phyloP scores from a whole-genome alignment of 2,329 filamentous ascomycete species.

The Arachnomyces sp. region DNA sequence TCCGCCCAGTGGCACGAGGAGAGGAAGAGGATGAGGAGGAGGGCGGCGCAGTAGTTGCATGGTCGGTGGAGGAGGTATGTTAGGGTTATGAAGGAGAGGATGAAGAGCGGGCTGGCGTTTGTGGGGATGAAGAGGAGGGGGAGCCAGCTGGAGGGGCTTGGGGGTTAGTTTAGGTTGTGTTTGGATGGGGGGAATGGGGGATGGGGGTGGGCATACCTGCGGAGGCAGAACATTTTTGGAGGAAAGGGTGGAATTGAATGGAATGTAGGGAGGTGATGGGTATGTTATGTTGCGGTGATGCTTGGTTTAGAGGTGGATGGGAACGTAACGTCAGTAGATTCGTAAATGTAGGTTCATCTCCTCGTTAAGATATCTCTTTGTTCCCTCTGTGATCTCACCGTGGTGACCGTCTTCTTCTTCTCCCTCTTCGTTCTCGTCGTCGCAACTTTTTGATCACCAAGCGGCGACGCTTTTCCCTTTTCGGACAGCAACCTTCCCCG shows the following conservation, averaged over 20 bases:
- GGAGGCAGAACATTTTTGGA: constrained; percentile 55
- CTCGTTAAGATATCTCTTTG: too few relatives aligned
- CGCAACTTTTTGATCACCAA: too few relatives aligned
- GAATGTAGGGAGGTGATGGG: not conserved
- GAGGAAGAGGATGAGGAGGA: constrained; percentile 88
- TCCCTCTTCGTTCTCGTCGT: too few relatives aligned
- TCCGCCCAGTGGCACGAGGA: constrained; percentile 87
- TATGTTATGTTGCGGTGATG: constrained; percentile 2
- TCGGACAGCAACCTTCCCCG: too few relatives aligned
- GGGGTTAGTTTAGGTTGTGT: constrained; percentile 6
- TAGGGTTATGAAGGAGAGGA: constrained; percentile 80
- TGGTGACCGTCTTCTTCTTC: too few relatives aligned
- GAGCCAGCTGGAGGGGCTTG: constrained; percentile 55
- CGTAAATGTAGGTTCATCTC: not conserved
- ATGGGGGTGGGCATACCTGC: constrained; percentile 43
- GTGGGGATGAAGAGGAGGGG: constrained; percentile 82
- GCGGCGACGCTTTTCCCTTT: too few relatives aligned
- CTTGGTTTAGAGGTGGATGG: not conserved
- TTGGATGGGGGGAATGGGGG: not conserved
- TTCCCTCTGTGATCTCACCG: too few relatives aligned
- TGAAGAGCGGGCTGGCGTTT: constrained; percentile 75
- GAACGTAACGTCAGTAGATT: constrained; percentile 3
- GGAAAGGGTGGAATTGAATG: constrained; percentile 1
- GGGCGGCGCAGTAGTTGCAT: constrained; percentile 94
- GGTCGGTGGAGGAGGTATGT: constrained; percentile 95